Evolutionary conservation across 805 yeast species (phyloP).

Genomic region (Phaffomyces antillensis): DNA sequence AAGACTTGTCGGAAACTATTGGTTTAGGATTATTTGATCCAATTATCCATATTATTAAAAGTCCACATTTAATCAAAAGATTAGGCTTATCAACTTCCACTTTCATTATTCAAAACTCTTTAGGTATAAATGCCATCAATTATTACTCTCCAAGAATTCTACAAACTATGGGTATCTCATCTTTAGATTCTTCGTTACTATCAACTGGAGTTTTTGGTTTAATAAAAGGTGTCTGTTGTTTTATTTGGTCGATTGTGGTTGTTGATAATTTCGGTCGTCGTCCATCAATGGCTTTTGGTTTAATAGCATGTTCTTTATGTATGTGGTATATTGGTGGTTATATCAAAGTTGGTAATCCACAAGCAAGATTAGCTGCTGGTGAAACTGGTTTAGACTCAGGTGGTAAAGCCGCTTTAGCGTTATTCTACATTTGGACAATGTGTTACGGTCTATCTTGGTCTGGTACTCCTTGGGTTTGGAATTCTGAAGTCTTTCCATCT

Average conservation of each 20-base stretch:
- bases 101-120: constrained; percentile 37
- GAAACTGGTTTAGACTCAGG: constrained; percentile 31
- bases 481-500: constrained; percentile 39
- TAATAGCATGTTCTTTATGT: constrained; percentile 34
- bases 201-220: constrained; percentile 51
- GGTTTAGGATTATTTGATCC: constrained; percentile 37
- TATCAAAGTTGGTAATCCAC: constrained; percentile 22
- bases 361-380: not conserved
- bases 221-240: constrained; percentile 38
- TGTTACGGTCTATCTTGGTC: constrained; percentile 39
- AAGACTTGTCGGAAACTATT: constrained; percentile 17
- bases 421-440: constrained; percentile 33
- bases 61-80: constrained; percentile 26
- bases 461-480: constrained; percentile 41
- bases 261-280: constrained; percentile 43
- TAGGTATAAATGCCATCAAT: constrained; percentile 43
- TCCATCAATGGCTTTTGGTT: constrained; percentile 30
- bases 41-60: constrained; percentile 18
- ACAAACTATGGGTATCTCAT: constrained; percentile 40
- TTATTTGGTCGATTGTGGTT: constrained; percentile 36
- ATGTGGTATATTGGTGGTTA: constrained; percentile 45
- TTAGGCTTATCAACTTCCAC: constrained; percentile 31
- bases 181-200: constrained; percentile 37
- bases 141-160: constrained; percentile 49
- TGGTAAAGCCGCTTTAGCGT: constrained; percentile 35